Evolutionary conservation across 2,329 filamentous ascomycete species (phyloP).

Genomic region (Apiospora marii): DNA sequence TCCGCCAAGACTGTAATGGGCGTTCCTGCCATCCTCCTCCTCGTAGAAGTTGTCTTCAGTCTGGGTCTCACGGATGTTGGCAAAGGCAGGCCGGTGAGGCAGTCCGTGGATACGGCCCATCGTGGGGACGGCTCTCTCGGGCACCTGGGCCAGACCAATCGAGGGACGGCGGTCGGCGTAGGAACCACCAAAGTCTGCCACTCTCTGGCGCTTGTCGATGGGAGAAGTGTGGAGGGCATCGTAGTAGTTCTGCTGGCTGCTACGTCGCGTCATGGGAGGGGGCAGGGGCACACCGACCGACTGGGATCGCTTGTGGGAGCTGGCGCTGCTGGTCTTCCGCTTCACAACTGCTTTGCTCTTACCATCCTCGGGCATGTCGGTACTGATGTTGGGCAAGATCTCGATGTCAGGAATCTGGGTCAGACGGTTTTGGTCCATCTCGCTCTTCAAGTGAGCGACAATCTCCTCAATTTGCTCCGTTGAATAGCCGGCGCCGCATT

Average conservation of each 20-base stretch:
- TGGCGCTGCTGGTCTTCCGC: constrained; percentile 35
- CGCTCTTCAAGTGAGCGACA: constrained; percentile 52
- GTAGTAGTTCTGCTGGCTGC: constrained; percentile 36
- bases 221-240: constrained; percentile 32
- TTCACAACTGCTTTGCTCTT: constrained; percentile 38
- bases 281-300: constrained; percentile 42
- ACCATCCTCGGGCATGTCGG: constrained; percentile 43
- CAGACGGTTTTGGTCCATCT: constrained; percentile 52
- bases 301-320: constrained; percentile 44
- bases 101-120: constrained; percentile 37
- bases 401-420: constrained; percentile 65
- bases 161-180: constrained; percentile 34
- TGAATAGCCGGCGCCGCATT: constrained; percentile 55
- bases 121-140: constrained; percentile 32
- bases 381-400: constrained; percentile 62
- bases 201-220: constrained; percentile 41
- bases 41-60: constrained; percentile 40
- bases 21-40: constrained; percentile 27
- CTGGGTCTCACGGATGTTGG: constrained; percentile 44
- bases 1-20: constrained; percentile 32
- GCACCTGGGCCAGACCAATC: constrained; percentile 24
- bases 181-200: constrained; percentile 33
- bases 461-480: constrained; percentile 57
- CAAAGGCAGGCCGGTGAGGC: constrained; percentile 43
- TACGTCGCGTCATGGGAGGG: constrained; percentile 38